Conservation (phyloP, 345 rosid species). For the Fremontodendron californicum region DNA sequence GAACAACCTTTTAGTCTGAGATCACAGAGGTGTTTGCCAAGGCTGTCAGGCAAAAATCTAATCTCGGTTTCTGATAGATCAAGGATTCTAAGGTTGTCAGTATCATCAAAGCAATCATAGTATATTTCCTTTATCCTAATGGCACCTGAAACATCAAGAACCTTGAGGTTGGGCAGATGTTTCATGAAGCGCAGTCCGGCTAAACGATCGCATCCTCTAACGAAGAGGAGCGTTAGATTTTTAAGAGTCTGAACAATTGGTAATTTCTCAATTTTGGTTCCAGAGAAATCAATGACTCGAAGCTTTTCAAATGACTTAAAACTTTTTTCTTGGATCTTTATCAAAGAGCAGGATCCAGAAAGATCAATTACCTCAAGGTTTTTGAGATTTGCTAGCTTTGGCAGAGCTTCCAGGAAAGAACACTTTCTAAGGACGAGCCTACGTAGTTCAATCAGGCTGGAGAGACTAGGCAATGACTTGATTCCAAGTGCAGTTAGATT, state of each 20-base stretch:
- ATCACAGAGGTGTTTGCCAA: constrained; percentile 17
- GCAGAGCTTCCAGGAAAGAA: constrained; percentile 31
- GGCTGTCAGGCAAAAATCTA: constrained; percentile 28
- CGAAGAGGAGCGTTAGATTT: constrained; percentile 24
- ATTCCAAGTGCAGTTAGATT: constrained; percentile 43
- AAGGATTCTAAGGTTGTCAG: constrained; percentile 32
- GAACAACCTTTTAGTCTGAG: constrained; percentile 35
- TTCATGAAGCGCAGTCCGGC: constrained; percentile 24
- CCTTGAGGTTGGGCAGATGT: constrained; percentile 28
- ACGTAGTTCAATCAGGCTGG: constrained; percentile 27
- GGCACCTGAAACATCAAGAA: constrained; percentile 48
- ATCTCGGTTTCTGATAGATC: constrained; percentile 39
- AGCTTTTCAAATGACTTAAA: constrained; percentile 28
- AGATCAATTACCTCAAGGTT: constrained; percentile 52
- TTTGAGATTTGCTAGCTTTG: constrained; percentile 24
- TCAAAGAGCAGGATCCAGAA: constrained; percentile 37
- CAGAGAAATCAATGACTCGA: constrained; percentile 45
- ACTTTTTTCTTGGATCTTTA: constrained; percentile 24
- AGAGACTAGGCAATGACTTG: constrained; percentile 29
- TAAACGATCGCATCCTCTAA: constrained; percentile 23
- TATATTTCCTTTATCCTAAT: constrained; percentile 26
- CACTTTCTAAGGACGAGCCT: constrained; percentile 45
- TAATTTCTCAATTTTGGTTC: constrained; percentile 32
- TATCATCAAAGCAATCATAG: constrained; percentile 29
- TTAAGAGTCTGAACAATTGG: constrained; percentile 36